phyloP scores from a whole-genome alignment of 1,284 basidiomycete genomes.

The Marasmius tenuissimus region DNA sequence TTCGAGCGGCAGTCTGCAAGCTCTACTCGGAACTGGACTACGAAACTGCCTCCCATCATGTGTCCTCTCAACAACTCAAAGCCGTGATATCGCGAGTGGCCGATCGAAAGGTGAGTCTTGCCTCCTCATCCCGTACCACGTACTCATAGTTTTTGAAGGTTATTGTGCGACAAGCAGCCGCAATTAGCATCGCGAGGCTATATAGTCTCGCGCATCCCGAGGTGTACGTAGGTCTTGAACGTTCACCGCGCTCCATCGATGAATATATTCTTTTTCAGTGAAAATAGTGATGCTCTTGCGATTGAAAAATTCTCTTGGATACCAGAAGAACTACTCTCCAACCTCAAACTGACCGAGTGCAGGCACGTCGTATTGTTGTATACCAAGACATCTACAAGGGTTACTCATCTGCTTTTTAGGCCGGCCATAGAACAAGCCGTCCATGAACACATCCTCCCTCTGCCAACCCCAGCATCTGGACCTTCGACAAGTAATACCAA shows the following conservation, averaged over 20 bases:
- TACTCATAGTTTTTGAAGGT: conserved; percentile 40
- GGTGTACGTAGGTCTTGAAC: conserved; percentile 60
- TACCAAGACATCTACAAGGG: background rate
- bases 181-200: conserved; percentile 75
- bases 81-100: conserved; percentile 71
- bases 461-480: conserved; percentile 49
- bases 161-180: conserved; percentile 81
- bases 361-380: conserved; percentile 40
- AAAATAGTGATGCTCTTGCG: conserved; percentile 75
- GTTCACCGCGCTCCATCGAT: background rate
- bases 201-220: conserved; percentile 86
- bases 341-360: conserved; percentile 53
- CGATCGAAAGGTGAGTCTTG: conserved; percentile 78
- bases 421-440: conserved; percentile 64
- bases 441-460: conserved; percentile 77
- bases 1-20: conserved; percentile 84
- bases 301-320: conserved; percentile 93
- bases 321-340: conserved; percentile 71
- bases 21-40: conserved; percentile 86
- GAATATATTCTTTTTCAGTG: conserved; percentile 46
- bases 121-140: background rate
- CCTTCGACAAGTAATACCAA: conserved; percentile 45
- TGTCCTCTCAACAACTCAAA: conserved; percentile 65
- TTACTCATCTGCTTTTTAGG: conserved; percentile 32
- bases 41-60: conserved; percentile 85